A percentile compares a stretch with the other conserved stretches of the same genome.
Conservation (phyloP, 2,329 filamentous ascomycete species). For the Cryphonectria radicalis region DNA sequence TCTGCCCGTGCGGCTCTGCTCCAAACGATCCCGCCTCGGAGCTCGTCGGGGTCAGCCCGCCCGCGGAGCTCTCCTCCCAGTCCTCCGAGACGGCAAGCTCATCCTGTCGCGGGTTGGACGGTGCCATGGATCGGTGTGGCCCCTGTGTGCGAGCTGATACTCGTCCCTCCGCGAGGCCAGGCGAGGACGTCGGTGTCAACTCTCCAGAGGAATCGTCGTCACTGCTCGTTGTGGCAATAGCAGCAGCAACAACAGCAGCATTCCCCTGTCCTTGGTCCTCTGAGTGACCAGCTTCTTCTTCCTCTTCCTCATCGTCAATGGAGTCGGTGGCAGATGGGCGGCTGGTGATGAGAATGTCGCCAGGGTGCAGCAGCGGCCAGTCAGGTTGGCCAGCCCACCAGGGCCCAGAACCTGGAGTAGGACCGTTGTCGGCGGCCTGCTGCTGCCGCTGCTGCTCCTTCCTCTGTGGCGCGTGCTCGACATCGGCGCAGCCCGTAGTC, state of each 20-base stretch:
- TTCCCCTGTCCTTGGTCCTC: not conserved
- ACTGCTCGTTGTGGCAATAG: not conserved
- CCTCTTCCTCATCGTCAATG: not conserved
- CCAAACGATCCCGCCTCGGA: not conserved
- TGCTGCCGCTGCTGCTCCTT: not conserved
- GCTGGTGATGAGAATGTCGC: not conserved
- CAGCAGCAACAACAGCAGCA: not conserved
- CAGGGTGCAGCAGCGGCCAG: not conserved
- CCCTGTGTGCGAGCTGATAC: not conserved
- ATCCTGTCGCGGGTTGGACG: not conserved
- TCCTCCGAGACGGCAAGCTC: not conserved
- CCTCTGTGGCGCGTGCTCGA: not conserved
- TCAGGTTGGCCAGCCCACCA: not conserved
- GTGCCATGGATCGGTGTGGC: not conserved
- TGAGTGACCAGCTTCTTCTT: not conserved
- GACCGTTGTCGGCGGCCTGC: not conserved
- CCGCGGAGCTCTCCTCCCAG: not conserved
- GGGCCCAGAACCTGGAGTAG: not conserved
- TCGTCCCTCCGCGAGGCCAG: not conserved
- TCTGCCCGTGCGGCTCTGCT: not conserved
- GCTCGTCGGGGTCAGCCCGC: conserved; percentile 3
- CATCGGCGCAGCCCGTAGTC: not conserved
- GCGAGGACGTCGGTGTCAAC: not conserved
- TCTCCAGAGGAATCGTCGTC: not conserved
- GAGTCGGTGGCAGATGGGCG: not conserved